Percentiles rank a stretch among this genome's conserved stretches.
These are phyloP conservation scores for Rhizoctonia solani DNA, from an alignment of 1,284 basidiomycete species.

Conservation along the genomic window DNA sequence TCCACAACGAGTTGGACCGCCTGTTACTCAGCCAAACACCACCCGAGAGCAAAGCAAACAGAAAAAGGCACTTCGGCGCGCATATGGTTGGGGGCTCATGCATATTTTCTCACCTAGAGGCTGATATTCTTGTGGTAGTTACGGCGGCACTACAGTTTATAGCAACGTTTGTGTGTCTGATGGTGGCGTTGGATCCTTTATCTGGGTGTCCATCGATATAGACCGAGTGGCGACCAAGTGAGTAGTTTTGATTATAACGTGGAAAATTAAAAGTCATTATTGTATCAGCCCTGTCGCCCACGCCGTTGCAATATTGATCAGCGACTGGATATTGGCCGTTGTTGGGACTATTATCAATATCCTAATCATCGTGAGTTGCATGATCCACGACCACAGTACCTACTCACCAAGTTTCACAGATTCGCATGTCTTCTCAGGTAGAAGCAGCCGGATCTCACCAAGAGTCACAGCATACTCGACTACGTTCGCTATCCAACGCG, in stretches of 20 bases:
- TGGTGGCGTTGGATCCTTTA: background rate
- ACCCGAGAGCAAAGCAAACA: background rate
- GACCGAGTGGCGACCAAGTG: background rate
- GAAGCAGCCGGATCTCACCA: background rate
- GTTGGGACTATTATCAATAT: conserved; percentile 1
- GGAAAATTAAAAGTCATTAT: background rate
- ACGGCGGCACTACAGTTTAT: conserved; percentile 4
- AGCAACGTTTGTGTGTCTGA: conserved; percentile 3
- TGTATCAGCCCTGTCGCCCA: background rate
- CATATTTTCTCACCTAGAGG: background rate
- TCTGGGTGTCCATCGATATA: conserved; percentile 14
- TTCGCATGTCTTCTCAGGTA: conserved; percentile 3
- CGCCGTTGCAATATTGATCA: background rate
- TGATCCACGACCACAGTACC: background rate
- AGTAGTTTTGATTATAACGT: background rate
- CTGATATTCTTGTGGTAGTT: background rate
- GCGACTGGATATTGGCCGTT: background rate
- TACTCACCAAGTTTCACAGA: background rate
- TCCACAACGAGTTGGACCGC: background rate
- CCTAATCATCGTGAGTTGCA: conserved; percentile 1
- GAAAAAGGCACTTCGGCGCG: background rate
- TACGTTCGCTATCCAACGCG: background rate
- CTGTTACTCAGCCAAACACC: background rate
- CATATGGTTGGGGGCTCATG: background rate
- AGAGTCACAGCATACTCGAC: background rate